Evolutionary conservation across 73 alveolate genomes (phyloP), one percentile per base, ranked within the genome.

Genomic region (Tetrahymena borealis): DNA sequence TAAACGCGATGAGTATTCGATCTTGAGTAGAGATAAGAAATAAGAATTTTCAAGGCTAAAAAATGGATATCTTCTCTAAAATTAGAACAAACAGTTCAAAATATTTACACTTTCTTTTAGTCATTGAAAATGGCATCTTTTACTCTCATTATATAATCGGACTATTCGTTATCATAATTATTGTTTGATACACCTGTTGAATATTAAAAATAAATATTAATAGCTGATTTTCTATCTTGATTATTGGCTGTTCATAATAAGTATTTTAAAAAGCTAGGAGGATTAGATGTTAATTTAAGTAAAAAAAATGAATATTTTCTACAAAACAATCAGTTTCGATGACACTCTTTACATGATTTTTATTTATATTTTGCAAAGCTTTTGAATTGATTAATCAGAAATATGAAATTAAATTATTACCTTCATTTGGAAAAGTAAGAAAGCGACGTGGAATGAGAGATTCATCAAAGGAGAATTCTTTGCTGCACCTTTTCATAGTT

Each of bases 401-500:
- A 12, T 12, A 18, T 41, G 16, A 0, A 60, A 60, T 60, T 18
- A 60, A 60, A 60, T 60, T n/a, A 13, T 24, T 60, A 60, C 85
- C 85, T 60, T 60, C 85, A 60, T 60, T 60, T 60, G 85, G 85
- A 35, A 60, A 32, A 60, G 85, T 60, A 60, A 60, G 85, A 60
- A 60, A 60, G 85, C 85, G 85, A 60, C 85, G 85, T 35, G 85
- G 85, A 18, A 60, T 60, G 85, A 60, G 85, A 60, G 85, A 60
- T 60, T 60, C n/a, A 60, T 60, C 85, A 60, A 60, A 60, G 20
- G n/a, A 24, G 85, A 60, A 60, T 60, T 60, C 85, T 35, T 60
- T 24, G 85, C 28, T 60, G 31, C 85, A 60, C 85, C 85, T 60
- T 35, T 60, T 60, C 85, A 60, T 60, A 0, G 85, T 60, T 15